phyloP scores from a whole-genome alignment of 257 asterid species.

The Thymus quinquecostatus region DNA sequence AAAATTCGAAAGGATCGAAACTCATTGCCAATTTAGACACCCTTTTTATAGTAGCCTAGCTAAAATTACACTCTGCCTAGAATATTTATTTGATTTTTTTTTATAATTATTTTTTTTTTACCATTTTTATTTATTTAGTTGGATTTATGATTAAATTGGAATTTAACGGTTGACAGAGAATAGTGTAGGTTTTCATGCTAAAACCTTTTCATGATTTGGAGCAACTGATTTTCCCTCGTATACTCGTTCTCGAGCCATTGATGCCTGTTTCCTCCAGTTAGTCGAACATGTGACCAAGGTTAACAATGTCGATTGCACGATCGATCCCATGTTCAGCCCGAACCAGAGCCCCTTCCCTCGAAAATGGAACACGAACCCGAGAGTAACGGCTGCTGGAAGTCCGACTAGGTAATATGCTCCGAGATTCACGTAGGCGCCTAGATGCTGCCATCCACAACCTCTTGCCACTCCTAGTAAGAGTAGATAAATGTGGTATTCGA shows the following conservation, averaged over 20 bases:
- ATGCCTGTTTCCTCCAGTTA: constrained; percentile 62
- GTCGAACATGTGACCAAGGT: constrained; percentile 45
- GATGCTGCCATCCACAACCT: constrained; percentile 73
- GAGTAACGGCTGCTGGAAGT: constrained; percentile 46
- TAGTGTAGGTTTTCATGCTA: not conserved
- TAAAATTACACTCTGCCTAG: not conserved
- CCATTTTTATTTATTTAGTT: too few species aligned
- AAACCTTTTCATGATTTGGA: constrained; percentile 9
- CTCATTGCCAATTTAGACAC: not conserved
- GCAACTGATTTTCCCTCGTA: constrained; percentile 22
- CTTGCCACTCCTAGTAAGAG: constrained; percentile 54
- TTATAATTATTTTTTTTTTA: too few species aligned
- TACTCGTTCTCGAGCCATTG: constrained; percentile 34
- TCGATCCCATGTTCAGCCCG: constrained; percentile 56
- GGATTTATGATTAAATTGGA: not conserved
- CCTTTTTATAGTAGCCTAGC: not conserved
- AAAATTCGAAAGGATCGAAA: too few species aligned
- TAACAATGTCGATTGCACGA: constrained; percentile 45
- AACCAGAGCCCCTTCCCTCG: constrained; percentile 65
- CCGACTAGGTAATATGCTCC: constrained; percentile 60
- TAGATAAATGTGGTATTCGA: too few species aligned
- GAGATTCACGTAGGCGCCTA: constrained; percentile 69
- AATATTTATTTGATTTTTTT: not conserved
- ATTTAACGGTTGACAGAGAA: not conserved
- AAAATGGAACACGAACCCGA: constrained; percentile 49